Conservation (phyloP, 169 alveolate species). For the Plasmodium billcollinsi region DNA sequence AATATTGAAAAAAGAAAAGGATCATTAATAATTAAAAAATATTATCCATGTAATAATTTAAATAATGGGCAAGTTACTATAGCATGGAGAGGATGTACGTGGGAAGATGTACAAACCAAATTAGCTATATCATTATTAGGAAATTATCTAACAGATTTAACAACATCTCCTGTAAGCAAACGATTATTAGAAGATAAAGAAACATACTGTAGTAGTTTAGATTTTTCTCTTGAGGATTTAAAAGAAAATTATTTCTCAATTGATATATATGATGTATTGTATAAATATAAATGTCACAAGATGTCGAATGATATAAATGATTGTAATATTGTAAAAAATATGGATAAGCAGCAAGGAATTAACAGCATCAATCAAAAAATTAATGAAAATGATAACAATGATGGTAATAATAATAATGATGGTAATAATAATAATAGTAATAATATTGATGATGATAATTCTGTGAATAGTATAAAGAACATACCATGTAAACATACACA, state of each 20-base stretch:
- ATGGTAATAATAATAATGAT: too few species aligned
- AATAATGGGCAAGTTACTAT: constrained; percentile 79
- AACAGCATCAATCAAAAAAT: too few species aligned
- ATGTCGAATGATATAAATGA: background rate
- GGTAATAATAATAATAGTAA: too few species aligned
- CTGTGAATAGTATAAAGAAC: background rate
- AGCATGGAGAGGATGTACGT: constrained; percentile 86
- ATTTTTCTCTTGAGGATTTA: constrained; percentile 77
- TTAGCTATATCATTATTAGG: constrained; percentile 82
- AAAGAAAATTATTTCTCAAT: constrained; percentile 74
- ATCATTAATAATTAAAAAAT: constrained; percentile 41
- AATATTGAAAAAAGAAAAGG: constrained; percentile 64
- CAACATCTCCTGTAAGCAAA: constrained; percentile 83
- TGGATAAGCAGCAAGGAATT: background rate
- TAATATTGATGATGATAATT: too few species aligned
- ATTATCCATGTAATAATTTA: constrained; percentile 83
- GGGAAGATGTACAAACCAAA: constrained; percentile 77
- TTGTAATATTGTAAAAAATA: background rate
- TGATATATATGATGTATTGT: constrained; percentile 78
- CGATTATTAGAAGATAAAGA: constrained; percentile 78
- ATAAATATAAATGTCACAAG: constrained; percentile 23
- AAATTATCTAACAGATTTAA: constrained; percentile 78
- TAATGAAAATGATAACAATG: too few species aligned
- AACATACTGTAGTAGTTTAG: constrained; percentile 81
- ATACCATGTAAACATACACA: background rate